Evolutionary conservation across 495 filamentous ascomycete species (phyloP), one percentile per base, ranked within the genome.

Genomic region (Penicilliopsis zonata): DNA sequence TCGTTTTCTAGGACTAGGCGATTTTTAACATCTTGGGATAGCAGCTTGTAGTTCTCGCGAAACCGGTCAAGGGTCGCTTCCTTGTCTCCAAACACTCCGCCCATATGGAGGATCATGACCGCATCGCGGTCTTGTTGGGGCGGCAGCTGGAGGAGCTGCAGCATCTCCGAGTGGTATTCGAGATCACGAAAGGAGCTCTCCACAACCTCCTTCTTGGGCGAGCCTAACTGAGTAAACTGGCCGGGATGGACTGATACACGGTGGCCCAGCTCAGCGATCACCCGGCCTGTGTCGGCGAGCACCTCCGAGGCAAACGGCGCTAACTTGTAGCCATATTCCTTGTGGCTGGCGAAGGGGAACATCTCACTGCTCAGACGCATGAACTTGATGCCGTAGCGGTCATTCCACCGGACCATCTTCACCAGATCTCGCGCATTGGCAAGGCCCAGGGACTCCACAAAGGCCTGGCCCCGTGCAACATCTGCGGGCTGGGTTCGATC

Each of bases 31-130:
- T 72, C 69, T 19, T 70, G 59, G 0, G 80, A 72, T 2, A 83
- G 60, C 0, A 33, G 50, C 3, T 65, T 57, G 43, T 95, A 94
- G 39, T 88, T 93, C 36, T 76, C 55, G 5, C 82, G 66, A 46
- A 96, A 94, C 6, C 88, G 70, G 43, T 81, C 69, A 5, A 96
- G 57, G 0, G 87, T 90, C 1, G 77, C 84, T 12, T 57, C 60
- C 53, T 94, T 96, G 53, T 92, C 84, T 9, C 86, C 88, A 46
- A 86, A 94, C 0, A 82, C 72, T 9, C 90, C 90, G 13, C 87
- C 90, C 74, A 96, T 85, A 44, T 96, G 90, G 2, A 96, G 48
- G 35, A 95, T 85, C 83, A 96, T 90, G 24, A 95, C 76, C 4
- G 90, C 86, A 53, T 95, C 85, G 13, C 78, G 76, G 48, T 95